Conservation (phyloP, 371 early-diverging fungal species). For the Mortierella sp. region DNA sequence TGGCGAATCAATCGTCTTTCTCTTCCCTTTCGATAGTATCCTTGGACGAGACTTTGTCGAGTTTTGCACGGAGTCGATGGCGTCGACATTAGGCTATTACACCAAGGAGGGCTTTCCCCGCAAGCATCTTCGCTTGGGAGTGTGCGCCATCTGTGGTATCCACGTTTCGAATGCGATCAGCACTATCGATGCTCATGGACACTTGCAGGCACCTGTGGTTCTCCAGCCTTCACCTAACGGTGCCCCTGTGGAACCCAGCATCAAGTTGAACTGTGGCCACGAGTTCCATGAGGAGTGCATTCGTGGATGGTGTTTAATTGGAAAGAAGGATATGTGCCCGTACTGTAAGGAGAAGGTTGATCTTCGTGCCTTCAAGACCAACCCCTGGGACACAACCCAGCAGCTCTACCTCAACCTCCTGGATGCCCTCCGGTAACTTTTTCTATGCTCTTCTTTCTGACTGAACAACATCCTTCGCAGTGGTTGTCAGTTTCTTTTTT, state of each 20-base stretch:
- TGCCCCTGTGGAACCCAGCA: constrained; percentile 62
- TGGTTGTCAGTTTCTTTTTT: not conserved
- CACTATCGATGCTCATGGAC: constrained; percentile 41
- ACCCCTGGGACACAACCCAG: constrained; percentile 86
- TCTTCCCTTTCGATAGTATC: constrained; percentile 58
- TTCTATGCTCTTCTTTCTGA: not conserved
- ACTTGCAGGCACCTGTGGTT: constrained; percentile 45
- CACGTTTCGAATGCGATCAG: constrained; percentile 55
- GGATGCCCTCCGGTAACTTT: constrained; percentile 72
- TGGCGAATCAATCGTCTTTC: not conserved
- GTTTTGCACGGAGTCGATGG: constrained; percentile 88
- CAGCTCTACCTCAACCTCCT: constrained; percentile 83
- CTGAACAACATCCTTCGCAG: too few relatives aligned
- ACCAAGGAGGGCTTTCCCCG: constrained; percentile 77
- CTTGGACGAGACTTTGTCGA: constrained; percentile 90
- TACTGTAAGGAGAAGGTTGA: constrained; percentile 94
- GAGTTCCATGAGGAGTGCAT: constrained; percentile 94
- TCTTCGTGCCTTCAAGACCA: constrained; percentile 79
- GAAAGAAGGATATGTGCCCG: constrained; percentile 96
- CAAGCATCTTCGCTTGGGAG: constrained; percentile 78
- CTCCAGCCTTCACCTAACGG: constrained; percentile 41
- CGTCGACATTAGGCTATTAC: constrained; percentile 82
- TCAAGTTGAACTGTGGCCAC: constrained; percentile 83
- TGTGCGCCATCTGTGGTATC: constrained; percentile 88
- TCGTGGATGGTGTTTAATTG: constrained; percentile 95